phyloP scores from a whole-genome alignment of 2,329 filamentous ascomycete species.

The Scytalidium lignicola region DNA sequence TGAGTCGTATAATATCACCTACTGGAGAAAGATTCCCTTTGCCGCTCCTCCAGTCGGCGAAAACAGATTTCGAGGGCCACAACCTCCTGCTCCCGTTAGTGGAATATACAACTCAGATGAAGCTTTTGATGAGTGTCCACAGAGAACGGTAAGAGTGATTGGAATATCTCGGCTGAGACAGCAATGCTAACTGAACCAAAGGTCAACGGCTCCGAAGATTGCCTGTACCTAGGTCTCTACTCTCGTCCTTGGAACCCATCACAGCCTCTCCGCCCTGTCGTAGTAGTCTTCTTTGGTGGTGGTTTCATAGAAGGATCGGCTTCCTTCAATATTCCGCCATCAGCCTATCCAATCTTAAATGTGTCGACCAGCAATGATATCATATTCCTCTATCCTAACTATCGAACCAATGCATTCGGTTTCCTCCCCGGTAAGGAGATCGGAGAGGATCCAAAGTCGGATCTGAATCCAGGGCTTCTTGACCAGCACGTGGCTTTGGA shows the following conservation, averaged over 20 bases:
- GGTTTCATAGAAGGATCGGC: constrained; percentile 55
- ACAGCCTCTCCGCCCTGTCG: constrained; percentile 47
- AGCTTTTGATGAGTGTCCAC: constrained; percentile 52
- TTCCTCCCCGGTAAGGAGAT: constrained; percentile 57
- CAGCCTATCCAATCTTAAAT: constrained; percentile 53
- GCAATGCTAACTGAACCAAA: constrained; percentile 6
- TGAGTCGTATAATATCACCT: constrained; percentile 48
- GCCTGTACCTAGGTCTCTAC: constrained; percentile 56
- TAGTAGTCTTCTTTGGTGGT: constrained; percentile 57
- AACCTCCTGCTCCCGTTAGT: constrained; percentile 46
- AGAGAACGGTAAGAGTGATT: constrained; percentile 39
- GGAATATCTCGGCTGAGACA: background rate
- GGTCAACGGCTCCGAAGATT: constrained; percentile 53
- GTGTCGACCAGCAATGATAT: constrained; percentile 42
- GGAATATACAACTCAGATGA: constrained; percentile 50
- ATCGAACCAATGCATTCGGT: constrained; percentile 62
- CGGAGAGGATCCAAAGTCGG: constrained; percentile 45
- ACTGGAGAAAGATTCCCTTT: constrained; percentile 57
- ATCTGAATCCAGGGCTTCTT: constrained; percentile 55
- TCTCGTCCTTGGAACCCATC: constrained; percentile 47
- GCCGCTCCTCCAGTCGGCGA: constrained; percentile 51
- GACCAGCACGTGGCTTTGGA: constrained; percentile 54
- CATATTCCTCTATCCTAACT: constrained; percentile 55
- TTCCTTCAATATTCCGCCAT: constrained; percentile 48
- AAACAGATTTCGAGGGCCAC: constrained; percentile 56